Base-by-base conservation (phyloP, 331 rosid species). In the Quercus lobata region DNA sequence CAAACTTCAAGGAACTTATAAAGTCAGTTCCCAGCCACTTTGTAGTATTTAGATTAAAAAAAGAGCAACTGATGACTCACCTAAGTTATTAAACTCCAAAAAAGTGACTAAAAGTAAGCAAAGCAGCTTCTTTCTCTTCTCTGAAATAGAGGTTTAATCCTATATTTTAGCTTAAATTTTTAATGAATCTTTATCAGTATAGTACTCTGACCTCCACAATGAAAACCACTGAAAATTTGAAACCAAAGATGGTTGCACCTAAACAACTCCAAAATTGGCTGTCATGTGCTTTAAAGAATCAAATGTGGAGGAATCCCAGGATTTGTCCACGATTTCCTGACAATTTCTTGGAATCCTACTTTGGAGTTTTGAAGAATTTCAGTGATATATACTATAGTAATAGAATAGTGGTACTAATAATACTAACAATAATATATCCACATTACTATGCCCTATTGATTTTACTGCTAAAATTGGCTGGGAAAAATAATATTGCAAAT, bases 51-150 rank as follows among this genome's bases (percentile, higher is more conserved):
- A 82, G 88, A 87, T 46, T 5, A 37, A 81, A 81, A 85, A 84
- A 65, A 46, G 35, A 34, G 22, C 49, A 41, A 41, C 49, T 41
- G 78, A 84, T 80, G 87, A 79, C 81, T 86, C 78, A 78, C 74
- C 78, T 73, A 79, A 17, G 2, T 63, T 73, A 70, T 72, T 78
- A 73, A 85, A 80, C 76, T 72, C 79, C 66, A 82, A 81, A 81
- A 83, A 86, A 82, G 81, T 89, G 93, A 80, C 83, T 85, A 80
- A 81, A 81, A 88, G 83, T 80, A 68, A 80, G 80, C 82, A 80
- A 81, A 90, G 85, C 86, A 60, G 27, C 71, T 53, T 72, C 80
- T 84, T 78, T 63, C 21, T 70, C 41, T 54, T 70, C 69, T 73
- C 55, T 34, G 62, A 70, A 63, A 49, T 57, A 5, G 75, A 73